Base-by-base conservation (phyloP, 1,139 yeast species). In the Debaryomyces psychrophilus region DNA sequence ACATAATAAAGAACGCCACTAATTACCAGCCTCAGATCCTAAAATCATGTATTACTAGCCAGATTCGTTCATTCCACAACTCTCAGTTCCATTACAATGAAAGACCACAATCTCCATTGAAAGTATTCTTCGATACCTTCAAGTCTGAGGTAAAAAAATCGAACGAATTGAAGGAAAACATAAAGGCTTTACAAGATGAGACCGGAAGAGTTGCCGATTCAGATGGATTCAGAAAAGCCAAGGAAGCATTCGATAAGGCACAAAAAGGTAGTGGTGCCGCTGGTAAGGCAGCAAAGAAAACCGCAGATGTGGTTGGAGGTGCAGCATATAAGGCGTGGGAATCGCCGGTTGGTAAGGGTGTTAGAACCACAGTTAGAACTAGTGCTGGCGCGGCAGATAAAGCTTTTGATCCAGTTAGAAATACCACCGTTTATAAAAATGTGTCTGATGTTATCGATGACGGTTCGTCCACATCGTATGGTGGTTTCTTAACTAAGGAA, bases 241-340 rank as follows among this genome's bases (percentile, higher is more conserved):
- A 88, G 61, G 97, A 90, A 54, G 99, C 99, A 0, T 90, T 87
- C 58, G 90, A 87, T 48, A 79, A 76, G 53, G 97, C 98, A 3
- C 95, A 85, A 61, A 81, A 81, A 60, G 87, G 90, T 9, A 77
- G 86, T 14, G 81, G 92, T 37, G 90, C 90, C 35, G 89, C 96
- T 8, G 92, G 96, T 3, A 82, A 86, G 63, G 88, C 90, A 38
- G 82, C 90, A 48, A 81, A 83, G 57, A 88, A 88, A 69, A 93
- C 98, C 2, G 97, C 98, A n/a, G 90, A 87, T 59, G 95, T 85
- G 29, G 90, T 93, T 26, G 99, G 97, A 46, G 85, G 81, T 46
- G 95, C 84, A 38, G 99, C 97, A 3, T 77, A 81, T 39, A 85
- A 85, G 52, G 97, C 98, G 0, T 95, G 99, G 99, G 97, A 95